phyloP scores from a whole-genome alignment of 1,284 basidiomycete genomes.

The Pterulicium gracile region DNA sequence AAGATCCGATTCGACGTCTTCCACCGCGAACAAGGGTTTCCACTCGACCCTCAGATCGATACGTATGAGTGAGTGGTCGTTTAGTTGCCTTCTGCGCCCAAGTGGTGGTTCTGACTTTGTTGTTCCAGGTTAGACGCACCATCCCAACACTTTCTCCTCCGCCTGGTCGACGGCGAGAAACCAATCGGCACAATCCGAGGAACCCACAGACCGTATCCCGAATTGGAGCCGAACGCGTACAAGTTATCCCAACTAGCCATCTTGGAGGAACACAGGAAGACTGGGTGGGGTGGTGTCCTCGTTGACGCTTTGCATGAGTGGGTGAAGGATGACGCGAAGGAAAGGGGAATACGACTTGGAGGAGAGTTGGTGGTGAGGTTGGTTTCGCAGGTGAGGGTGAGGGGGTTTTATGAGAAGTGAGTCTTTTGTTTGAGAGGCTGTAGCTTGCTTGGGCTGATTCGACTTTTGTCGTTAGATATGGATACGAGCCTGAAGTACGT shows the following conservation, averaged over 20 bases:
- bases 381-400: slow-evolving; percentile 63
- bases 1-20: slow-evolving; percentile 61
- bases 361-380: slow-evolving; percentile 40
- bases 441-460: too few relatives aligned
- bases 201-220: slow-evolving; percentile 15
- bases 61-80: slow-evolving; percentile 44
- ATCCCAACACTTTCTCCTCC: slow-evolving; percentile 60
- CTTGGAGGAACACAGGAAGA: slow-evolving; percentile 50
- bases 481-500: too few relatives aligned
- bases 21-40: slow-evolving; percentile 57
- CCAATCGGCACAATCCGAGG: slow-evolving; percentile 63
- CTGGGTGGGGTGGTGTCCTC: slow-evolving; percentile 52
- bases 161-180: slow-evolving; percentile 40
- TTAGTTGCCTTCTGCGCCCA: slow-evolving; percentile 2
- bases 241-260: slow-evolving; percentile 64
- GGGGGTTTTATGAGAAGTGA: slow-evolving; percentile 66
- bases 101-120: slow-evolving; percentile 2
- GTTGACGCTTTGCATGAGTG: slow-evolving; percentile 50
- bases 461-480: too few relatives aligned
- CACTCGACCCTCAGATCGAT: slow-evolving; percentile 62
- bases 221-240: slow-evolving; percentile 29
- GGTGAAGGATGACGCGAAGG: slow-evolving; percentile 32
- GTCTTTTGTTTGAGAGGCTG: too few relatives aligned
- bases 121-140: slow-evolving; percentile 41
- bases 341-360: slow-evolving; percentile 18